A percentile compares a stretch with the other conserved stretches of the same genome.
These are phyloP conservation scores for Leucocoprinus leucothites DNA, from an alignment of 768 basidiomycete genomes.

Conservation along the genomic window DNA sequence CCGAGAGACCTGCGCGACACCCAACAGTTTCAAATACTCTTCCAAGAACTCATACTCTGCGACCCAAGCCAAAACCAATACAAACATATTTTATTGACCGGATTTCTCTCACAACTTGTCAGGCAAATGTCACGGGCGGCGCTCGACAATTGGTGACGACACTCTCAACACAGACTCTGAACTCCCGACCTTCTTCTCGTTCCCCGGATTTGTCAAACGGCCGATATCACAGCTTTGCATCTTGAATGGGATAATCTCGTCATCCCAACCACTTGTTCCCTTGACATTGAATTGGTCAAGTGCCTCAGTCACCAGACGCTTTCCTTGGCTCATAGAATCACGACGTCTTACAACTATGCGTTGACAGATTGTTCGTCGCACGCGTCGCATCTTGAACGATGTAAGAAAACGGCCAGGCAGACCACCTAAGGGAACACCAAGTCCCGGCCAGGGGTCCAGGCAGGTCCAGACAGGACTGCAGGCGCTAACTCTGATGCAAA, in stretches of 20 bases:
- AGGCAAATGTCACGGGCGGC: background rate
- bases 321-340: background rate
- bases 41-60: background rate
- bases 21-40: background rate
- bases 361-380: background rate
- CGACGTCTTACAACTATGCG: background rate
- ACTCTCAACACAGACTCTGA: background rate
- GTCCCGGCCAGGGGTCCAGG: background rate
- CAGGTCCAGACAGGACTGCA: background rate
- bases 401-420: background rate
- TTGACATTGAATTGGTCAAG: background rate
- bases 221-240: slow-evolving; percentile 1
- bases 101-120: slow-evolving; percentile 1
- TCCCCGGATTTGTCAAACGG: slow-evolving; percentile 2
- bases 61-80: background rate
- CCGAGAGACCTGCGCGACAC: too few species aligned
- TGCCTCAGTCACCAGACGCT: background rate
- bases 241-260: slow-evolving; percentile 1
- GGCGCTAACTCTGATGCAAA: too few species aligned
- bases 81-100: background rate
- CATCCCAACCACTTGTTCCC: background rate
- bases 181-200: background rate
- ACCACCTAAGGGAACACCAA: background rate
- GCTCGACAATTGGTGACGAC: too few species aligned
- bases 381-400: background rate